A percentile compares a stretch with the other conserved stretches of the same genome.
phyloP scores from a whole-genome alignment of 2,329 filamentous ascomycete species.

The Bipolaris victoriae region DNA sequence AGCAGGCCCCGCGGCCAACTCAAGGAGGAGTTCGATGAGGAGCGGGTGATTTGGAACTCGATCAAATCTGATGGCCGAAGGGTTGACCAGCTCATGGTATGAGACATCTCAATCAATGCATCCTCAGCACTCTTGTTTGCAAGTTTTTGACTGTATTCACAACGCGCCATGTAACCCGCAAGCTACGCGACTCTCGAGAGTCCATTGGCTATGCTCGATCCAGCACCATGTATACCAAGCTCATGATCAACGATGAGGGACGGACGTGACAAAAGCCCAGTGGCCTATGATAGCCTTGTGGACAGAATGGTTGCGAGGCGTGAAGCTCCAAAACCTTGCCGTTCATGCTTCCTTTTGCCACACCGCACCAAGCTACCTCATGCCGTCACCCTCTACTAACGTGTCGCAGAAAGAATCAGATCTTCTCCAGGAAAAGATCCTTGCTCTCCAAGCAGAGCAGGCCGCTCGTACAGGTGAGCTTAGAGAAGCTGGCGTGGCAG shows the following conservation, averaged over 20 bases:
- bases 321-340: not conserved
- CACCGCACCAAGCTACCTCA: not conserved
- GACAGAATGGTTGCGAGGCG: not conserved
- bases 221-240: not conserved
- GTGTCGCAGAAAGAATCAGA: constrained; percentile 39
- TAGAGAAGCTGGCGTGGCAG: not conserved
- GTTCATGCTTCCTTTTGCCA: not conserved
- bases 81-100: constrained; percentile 56
- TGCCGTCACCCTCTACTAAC: constrained; percentile 8
- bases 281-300: not conserved
- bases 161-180: constrained; percentile 4
- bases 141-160: constrained; percentile 1
- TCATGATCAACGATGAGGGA: not conserved
- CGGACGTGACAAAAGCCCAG: not conserved
- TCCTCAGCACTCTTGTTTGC: not conserved
- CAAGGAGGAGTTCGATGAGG: constrained; percentile 59
- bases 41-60: constrained; percentile 57
- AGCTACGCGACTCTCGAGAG: constrained; percentile 5
- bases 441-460: constrained; percentile 39
- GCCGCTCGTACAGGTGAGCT: constrained; percentile 36
- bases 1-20: constrained; percentile 53
- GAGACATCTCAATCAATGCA: constrained; percentile 21
- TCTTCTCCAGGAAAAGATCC: constrained; percentile 38
- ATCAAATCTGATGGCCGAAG: constrained; percentile 54
- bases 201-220: not conserved